phyloP scores from a whole-genome alignment of 2,329 filamentous ascomycete genomes.

The Daldinia sp. region DNA sequence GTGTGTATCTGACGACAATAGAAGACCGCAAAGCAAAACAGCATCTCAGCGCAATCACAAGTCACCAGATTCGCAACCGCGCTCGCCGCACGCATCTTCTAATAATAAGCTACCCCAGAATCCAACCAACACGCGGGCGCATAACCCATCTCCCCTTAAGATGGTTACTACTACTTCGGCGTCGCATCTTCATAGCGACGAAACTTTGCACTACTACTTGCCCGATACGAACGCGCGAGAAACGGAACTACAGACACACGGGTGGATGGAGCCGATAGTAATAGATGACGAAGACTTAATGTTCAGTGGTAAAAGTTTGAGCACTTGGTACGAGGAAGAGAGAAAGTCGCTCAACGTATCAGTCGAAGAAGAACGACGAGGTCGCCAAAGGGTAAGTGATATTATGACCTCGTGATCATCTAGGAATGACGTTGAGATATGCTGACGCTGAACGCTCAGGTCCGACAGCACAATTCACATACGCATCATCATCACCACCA shows the following conservation, averaged over 20 bases:
- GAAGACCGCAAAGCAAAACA: constrained; percentile 40
- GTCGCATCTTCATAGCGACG: constrained; percentile 39
- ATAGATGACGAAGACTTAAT: constrained; percentile 69
- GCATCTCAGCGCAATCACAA: constrained; percentile 39
- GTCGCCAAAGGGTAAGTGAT: constrained; percentile 51
- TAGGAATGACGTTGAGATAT: background rate
- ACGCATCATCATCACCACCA: constrained; percentile 30
- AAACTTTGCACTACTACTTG: constrained; percentile 45
- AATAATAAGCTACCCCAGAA: constrained; percentile 29
- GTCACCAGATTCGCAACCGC: constrained; percentile 37
- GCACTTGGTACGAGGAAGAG: constrained; percentile 68
- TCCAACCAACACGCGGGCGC: constrained; percentile 34
- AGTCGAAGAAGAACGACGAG: constrained; percentile 53
- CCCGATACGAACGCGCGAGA: constrained; percentile 38
- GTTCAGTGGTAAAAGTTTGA: constrained; percentile 67
- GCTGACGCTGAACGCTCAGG: constrained; percentile 32
- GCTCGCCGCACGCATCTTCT: constrained; percentile 35
- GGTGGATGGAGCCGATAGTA: constrained; percentile 63
- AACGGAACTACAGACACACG: constrained; percentile 39
- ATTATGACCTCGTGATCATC: background rate
- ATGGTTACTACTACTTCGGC: constrained; percentile 46
- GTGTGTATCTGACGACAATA: constrained; percentile 43
- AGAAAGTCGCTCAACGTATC: constrained; percentile 55
- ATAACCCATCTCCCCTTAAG: constrained; percentile 46
- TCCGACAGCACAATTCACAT: constrained; percentile 38